phyloP scores from a whole-genome alignment of 208 protist species.

The Angomonas ambiguus region DNA sequence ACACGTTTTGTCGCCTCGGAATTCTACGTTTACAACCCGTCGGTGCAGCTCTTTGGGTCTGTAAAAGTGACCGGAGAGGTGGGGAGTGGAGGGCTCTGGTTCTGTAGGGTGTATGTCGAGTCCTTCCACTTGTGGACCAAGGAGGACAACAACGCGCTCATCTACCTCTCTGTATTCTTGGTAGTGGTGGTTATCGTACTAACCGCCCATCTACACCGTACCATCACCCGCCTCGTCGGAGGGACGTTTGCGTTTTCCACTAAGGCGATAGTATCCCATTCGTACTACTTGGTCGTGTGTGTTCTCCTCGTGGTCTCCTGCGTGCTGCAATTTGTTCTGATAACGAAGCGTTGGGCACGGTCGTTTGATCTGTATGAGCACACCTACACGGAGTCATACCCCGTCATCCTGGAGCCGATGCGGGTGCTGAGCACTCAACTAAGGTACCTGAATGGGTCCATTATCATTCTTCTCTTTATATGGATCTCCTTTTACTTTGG shows the following conservation, averaged over 20 bases:
- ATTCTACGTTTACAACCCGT: slow-evolving; percentile 41
- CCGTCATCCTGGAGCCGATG: slow-evolving; percentile 15
- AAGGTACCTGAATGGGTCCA: slow-evolving; percentile 17
- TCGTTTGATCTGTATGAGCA: slow-evolving; percentile 6
- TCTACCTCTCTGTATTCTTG: slow-evolving; percentile 26
- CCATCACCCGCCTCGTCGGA: neutral
- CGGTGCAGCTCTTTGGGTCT: slow-evolving; percentile 24
- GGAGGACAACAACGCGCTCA: slow-evolving; percentile 14
- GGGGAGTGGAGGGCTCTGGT: slow-evolving; percentile 27
- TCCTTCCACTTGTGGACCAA: slow-evolving; percentile 29
- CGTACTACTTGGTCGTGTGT: slow-evolving; percentile 19
- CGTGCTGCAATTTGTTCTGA: neutral
- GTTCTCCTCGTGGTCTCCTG: slow-evolving; percentile 8
- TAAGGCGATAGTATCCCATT: slow-evolving; percentile 12
- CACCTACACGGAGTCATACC: slow-evolving; percentile 3
- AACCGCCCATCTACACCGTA: neutral
- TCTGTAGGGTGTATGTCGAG: slow-evolving; percentile 9
- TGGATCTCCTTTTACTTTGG: slow-evolving; percentile 12
- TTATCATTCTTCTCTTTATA: slow-evolving; percentile 17
- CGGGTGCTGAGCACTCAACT: slow-evolving; percentile 11
- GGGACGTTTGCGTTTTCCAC: slow-evolving; percentile 5
- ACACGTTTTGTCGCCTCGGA: slow-evolving; percentile 44
- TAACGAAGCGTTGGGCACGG: neutral
- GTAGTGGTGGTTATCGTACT: slow-evolving; percentile 4
- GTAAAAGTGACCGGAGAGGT: slow-evolving; percentile 45